Base-by-base conservation (phyloP, 2,329 filamentous ascomycete species). In the Tolypocladium pustulatum region DNA sequence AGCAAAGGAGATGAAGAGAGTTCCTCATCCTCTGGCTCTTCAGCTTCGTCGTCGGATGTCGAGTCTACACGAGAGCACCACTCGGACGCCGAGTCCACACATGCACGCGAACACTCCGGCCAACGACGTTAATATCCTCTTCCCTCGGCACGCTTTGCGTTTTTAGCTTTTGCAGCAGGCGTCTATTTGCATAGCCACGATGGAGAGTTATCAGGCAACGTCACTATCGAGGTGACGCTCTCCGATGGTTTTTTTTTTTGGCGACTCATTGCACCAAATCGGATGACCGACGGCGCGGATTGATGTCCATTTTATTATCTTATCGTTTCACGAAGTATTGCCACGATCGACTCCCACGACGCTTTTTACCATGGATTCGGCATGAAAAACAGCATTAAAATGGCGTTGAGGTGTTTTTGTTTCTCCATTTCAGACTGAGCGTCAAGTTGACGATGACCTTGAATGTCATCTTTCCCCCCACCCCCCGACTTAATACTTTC, bases 11-110 rank as follows among this genome's bases (percentile, higher is more conserved):
- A 68, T 55, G 72, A 70, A 27, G 73, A 73, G 46, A 68, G 68
- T 2, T 69, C 60, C 13, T 63, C 62, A 34, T 59, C 62, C 8
- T 65, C 67, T 5, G 58, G 58, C 27, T 67, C 64, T 2, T 67
- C 69, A 17, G 59, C 66, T 4, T 70, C 68, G n/a, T 75, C 74
- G 15, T 59, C 55, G 43, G 75, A 76, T 58, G 67, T 65, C 27
- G 73, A 74, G 57, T 73, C 72, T 9, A 69, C 68, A n/a, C 71
- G 71, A 37, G 68, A 65, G 15, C 67, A 66, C 27, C 34, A 43
- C 10, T 59, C 49, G 37, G 55, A 56, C 37, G 36, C 36, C 60
- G 69, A 61, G 54, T 61, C 56, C 15, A 54, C 57, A 15, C 58
- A 59, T 54, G 55, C 52, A 36, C 54, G 58, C 51, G 55, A 62